Percentiles rank a stretch among this genome's conserved stretches.
Evolutionary conservation across 306 rosid species (phyloP).

Genomic region (Rosa lucieae): DNA sequence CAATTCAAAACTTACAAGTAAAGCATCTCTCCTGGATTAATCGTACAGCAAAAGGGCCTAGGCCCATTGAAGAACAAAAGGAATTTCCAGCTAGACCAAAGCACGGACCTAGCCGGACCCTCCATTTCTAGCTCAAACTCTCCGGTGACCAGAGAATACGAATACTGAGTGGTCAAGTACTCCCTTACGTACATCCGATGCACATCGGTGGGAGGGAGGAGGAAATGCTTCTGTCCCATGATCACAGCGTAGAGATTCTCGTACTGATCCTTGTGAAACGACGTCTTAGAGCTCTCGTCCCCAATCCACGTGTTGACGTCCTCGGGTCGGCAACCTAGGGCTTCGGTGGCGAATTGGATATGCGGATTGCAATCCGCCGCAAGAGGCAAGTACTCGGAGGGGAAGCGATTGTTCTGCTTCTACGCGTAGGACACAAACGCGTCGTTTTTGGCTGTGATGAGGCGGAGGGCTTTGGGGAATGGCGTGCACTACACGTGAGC

Average conservation of each 20-base stretch:
- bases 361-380: slow-evolving; percentile 58
- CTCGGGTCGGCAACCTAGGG: slow-evolving; percentile 61
- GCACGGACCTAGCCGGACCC: slow-evolving; percentile 57
- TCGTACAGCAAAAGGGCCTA: slow-evolving; percentile 56
- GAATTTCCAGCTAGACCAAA: slow-evolving; percentile 71
- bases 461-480: slow-evolving; percentile 33
- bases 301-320: slow-evolving; percentile 89
- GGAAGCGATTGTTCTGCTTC: slow-evolving; percentile 77
- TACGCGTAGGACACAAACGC: slow-evolving; percentile 60
- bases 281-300: slow-evolving; percentile 52
- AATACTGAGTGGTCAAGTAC: slow-evolving; percentile 63
- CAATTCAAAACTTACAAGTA: slow-evolving; percentile 54
- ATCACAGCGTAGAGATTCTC: slow-evolving; percentile 88
- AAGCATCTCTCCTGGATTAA: slow-evolving; percentile 82
- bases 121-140: slow-evolving; percentile 65
- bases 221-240: slow-evolving; percentile 65
- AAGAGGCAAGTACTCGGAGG: slow-evolving; percentile 54
- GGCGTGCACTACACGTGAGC: slow-evolving; percentile 33
- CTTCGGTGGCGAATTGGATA: slow-evolving; percentile 64
- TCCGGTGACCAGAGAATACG: slow-evolving; percentile 50
- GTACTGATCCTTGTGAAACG: slow-evolving; percentile 78
- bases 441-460: slow-evolving; percentile 17
- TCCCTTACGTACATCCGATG: slow-evolving; percentile 65
- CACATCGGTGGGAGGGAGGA: slow-evolving; percentile 77
- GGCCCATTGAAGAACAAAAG: slow-evolving; percentile 68